A percentile compares a stretch with the other conserved stretches of the same genome.
Conservation (phyloP, 495 filamentous ascomycete genomes). For the Tuber magnatum region DNA sequence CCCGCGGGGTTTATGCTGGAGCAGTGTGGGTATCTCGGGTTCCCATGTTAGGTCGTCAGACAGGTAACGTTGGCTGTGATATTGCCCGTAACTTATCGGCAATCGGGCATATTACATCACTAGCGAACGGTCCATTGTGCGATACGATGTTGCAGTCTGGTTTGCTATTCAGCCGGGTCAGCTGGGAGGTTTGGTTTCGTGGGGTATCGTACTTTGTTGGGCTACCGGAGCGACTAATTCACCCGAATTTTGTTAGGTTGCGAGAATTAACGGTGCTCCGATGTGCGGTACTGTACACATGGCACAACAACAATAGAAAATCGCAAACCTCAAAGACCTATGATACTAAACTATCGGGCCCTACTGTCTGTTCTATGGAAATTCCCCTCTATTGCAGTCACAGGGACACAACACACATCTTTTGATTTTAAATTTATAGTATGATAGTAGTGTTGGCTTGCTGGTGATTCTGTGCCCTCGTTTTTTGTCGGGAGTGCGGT, state of each 20-base stretch:
- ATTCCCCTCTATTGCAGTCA: background rate
- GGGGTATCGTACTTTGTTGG: background rate
- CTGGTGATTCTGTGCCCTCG: background rate
- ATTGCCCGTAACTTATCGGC: background rate
- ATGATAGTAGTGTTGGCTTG: background rate
- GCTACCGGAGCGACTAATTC: background rate
- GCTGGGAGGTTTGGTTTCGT: background rate
- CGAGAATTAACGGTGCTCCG: background rate
- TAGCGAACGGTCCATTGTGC: background rate
- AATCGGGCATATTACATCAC: background rate
- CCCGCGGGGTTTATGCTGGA: background rate
- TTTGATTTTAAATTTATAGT: background rate
- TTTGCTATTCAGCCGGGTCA: background rate
- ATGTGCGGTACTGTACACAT: too few species aligned
- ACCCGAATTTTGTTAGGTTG: background rate
- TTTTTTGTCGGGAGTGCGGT: background rate
- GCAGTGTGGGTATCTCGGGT: background rate
- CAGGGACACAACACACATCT: background rate
- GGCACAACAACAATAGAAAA: background rate
- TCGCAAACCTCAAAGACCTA: background rate
- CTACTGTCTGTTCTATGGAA: background rate
- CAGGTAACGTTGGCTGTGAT: background rate
- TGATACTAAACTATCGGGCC: background rate
- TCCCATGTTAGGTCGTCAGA: background rate
- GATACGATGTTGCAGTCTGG: background rate